Conservation (phyloP, 2,329 filamentous ascomycete species). For the Cercospora sesami region DNA sequence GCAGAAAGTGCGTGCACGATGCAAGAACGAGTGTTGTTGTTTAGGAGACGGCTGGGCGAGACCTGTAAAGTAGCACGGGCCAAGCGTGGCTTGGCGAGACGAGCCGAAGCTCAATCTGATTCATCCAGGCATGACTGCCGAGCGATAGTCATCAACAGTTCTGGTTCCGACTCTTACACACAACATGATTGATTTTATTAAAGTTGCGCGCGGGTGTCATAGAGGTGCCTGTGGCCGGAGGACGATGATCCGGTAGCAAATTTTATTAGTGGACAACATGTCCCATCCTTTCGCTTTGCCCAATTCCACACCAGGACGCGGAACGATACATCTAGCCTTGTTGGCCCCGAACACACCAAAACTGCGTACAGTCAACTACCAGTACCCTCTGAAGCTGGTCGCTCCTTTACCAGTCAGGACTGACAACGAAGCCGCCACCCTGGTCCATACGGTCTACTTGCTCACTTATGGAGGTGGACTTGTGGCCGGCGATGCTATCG, state of each 20-base stretch:
- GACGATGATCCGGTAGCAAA: not conserved
- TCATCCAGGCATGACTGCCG: constrained; percentile 2
- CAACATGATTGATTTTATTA: not conserved
- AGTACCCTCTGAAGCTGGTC: constrained; percentile 93
- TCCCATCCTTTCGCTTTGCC: constrained; percentile 74
- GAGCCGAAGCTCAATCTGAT: constrained; percentile 2
- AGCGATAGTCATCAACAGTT: not conserved
- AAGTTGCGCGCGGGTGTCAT: not conserved
- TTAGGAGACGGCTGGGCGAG: not conserved
- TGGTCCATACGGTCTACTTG: constrained; percentile 76
- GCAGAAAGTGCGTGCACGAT: not conserved
- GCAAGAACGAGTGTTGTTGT: not conserved
- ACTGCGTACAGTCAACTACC: constrained; percentile 75
- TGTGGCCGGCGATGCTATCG: constrained; percentile 80
- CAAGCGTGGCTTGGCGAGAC: not conserved
- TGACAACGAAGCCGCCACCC: constrained; percentile 44
- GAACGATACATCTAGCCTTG: constrained; percentile 70
- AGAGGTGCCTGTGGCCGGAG: not conserved
- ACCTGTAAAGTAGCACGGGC: not conserved
- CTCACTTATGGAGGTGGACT: constrained; percentile 94
- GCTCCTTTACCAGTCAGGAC: constrained; percentile 66
- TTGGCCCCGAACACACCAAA: constrained; percentile 71
- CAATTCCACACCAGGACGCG: constrained; percentile 72
- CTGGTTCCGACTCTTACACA: not conserved
- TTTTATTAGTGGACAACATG: constrained; percentile 22